Conservation (phyloP, 495 filamentous ascomycete species). For the Glutinoglossum americanum region DNA sequence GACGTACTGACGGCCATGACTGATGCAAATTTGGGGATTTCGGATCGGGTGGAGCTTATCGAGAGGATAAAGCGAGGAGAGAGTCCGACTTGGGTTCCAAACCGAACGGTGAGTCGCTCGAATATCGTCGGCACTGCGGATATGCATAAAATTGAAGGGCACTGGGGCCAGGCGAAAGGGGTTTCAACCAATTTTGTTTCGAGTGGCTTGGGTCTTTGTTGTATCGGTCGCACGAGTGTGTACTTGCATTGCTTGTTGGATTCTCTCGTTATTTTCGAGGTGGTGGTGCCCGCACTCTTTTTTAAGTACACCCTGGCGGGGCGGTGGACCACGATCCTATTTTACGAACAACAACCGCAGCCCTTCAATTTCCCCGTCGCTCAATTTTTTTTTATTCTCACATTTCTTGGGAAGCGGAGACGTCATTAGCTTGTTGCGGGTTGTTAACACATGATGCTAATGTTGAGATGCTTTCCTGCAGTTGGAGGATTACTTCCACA, state of each 20-base stretch:
- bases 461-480: background rate
- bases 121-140: background rate
- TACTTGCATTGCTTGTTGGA: too few relatives aligned
- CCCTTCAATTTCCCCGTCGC: background rate
- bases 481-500: constrained; percentile 10
- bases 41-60: constrained; percentile 57
- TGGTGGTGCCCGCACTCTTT: too few relatives aligned
- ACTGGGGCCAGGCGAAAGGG: background rate
- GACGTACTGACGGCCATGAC: background rate
- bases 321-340: too few relatives aligned
- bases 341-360: too few relatives aligned
- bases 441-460: background rate
- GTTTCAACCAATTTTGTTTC: background rate
- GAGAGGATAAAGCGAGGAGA: constrained; percentile 63
- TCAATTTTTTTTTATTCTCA: background rate
- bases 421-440: background rate
- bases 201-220: too few relatives aligned
- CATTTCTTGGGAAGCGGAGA: too few relatives aligned
- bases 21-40: background rate
- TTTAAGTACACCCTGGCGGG: too few relatives aligned
- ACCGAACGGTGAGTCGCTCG: constrained; percentile 33
- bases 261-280: too few relatives aligned
- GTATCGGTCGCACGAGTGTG: too few relatives aligned
- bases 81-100: constrained; percentile 52
- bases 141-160: background rate